Conservation (phyloP, 345 rosid species). For the Eucalyptus pauciflora region DNA sequence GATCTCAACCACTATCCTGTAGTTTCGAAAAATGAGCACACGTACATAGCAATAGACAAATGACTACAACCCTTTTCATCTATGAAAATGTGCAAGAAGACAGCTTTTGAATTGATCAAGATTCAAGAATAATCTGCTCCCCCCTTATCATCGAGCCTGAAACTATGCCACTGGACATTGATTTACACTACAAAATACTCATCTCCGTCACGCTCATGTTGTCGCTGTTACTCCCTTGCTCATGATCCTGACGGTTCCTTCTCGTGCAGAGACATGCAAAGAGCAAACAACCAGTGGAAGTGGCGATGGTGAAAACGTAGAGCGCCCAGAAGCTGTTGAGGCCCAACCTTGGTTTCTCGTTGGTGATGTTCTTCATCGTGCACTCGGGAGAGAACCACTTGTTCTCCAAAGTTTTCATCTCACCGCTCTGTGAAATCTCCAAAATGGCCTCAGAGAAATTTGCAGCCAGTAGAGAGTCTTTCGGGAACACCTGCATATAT, state of each 20-base stretch:
- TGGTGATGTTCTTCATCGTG: not conserved
- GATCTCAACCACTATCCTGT: not conserved
- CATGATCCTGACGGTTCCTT: not conserved
- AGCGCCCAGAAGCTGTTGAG: not conserved
- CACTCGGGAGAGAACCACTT: not conserved
- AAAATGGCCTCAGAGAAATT: slow-evolving; percentile 31
- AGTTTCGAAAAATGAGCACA: not conserved
- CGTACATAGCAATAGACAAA: not conserved
- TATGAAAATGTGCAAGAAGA: not conserved
- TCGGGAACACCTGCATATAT: slow-evolving; percentile 23
- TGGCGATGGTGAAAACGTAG: not conserved
- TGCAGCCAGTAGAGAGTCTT: slow-evolving; percentile 24
- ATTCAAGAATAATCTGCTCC: not conserved
- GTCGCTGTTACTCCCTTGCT: not conserved
- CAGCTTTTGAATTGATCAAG: not conserved
- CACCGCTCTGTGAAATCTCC: slow-evolving; percentile 18
- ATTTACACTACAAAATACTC: not conserved
- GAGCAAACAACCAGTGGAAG: not conserved
- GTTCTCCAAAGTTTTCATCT: not conserved
- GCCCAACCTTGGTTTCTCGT: slow-evolving; percentile 6
- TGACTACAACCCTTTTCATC: not conserved
- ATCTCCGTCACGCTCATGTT: not conserved
- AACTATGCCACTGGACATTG: not conserved
- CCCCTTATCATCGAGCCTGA: not conserved
- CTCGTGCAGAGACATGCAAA: not conserved